A percentile compares a stretch with the other conserved stretches of the same genome.
Conservation (phyloP, 2,329 filamentous ascomycete genomes). For the Westerdykella ornata region DNA sequence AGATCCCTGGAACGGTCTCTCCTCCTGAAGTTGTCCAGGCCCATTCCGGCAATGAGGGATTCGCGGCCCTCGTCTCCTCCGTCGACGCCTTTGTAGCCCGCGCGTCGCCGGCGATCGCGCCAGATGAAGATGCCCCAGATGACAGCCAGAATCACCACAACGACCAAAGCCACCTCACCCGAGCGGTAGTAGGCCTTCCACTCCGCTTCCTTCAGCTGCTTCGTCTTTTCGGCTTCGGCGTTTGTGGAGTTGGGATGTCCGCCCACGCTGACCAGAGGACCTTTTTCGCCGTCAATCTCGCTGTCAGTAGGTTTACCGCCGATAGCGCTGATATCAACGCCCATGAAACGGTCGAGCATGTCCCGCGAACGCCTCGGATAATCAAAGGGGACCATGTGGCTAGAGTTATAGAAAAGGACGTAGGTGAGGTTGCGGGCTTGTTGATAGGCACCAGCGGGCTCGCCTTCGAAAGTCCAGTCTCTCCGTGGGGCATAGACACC, state of each 20-base stretch:
- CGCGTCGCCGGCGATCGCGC: slow-evolving; percentile 46
- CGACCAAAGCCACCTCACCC: slow-evolving; percentile 74
- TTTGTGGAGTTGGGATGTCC: slow-evolving; percentile 63
- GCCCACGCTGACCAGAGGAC: slow-evolving; percentile 69
- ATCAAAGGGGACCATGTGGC: slow-evolving; percentile 98
- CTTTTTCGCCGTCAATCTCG: slow-evolving; percentile 77
- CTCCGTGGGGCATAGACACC: slow-evolving; percentile 87
- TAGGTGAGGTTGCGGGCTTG: slow-evolving; percentile 93
- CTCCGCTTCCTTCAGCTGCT: slow-evolving; percentile 74
- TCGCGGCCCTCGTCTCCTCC: slow-evolving; percentile 41
- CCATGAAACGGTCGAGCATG: slow-evolving; percentile 96
- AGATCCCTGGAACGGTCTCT: slow-evolving; percentile 45
- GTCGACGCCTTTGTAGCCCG: slow-evolving; percentile 42
- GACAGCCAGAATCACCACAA: slow-evolving; percentile 67
- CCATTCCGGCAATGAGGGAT: slow-evolving; percentile 40
- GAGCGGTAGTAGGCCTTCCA: slow-evolving; percentile 86
- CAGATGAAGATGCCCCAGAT: slow-evolving; percentile 68
- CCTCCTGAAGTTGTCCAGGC: slow-evolving; percentile 45
- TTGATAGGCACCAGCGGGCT: slow-evolving; percentile 86
- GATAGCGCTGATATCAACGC: slow-evolving; percentile 82
- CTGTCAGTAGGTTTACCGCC: slow-evolving; percentile 74
- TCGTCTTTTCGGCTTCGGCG: slow-evolving; percentile 60
- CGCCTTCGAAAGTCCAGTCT: slow-evolving; percentile 88
- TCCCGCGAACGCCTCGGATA: slow-evolving; percentile 78
- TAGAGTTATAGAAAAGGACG: slow-evolving; percentile 88